Percentiles rank a stretch among this genome's conserved stretches.
These are phyloP conservation scores for Talaromyces sp. DNA, from an alignment of 2,329 filamentous ascomycete species.

Conservation along the genomic window DNA sequence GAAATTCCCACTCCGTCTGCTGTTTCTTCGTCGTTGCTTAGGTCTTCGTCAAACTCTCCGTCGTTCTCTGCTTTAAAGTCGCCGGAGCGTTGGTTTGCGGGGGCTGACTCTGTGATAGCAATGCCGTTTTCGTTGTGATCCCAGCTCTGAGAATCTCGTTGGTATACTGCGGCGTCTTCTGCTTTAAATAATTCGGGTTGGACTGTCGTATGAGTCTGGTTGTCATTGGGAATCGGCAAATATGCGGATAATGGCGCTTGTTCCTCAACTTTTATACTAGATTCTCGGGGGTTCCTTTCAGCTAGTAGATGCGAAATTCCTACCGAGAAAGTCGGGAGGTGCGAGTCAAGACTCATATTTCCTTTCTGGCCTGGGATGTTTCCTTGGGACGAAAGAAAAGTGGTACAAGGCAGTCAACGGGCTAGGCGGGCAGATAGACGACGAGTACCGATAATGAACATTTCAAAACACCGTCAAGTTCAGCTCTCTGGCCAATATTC, in stretches of 20 bases:
- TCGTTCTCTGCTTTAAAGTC: slow-evolving; percentile 1
- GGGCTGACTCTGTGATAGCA: neutral
- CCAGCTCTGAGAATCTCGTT: neutral
- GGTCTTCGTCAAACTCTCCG: slow-evolving; percentile 8
- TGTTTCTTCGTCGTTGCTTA: slow-evolving; percentile 11
- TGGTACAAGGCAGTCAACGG: slow-evolving; percentile 9
- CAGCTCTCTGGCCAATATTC: neutral
- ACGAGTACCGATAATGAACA: slow-evolving; percentile 10
- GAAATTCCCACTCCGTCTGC: slow-evolving; percentile 14
- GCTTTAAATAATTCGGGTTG: neutral
- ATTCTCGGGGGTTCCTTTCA: neutral
- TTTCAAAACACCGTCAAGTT: slow-evolving; percentile 2
- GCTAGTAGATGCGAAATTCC: neutral
- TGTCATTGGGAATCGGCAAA: neutral
- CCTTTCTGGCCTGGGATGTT: neutral
- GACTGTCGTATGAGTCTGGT: neutral
- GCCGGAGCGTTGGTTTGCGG: neutral
- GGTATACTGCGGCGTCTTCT: neutral
- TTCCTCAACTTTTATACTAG: neutral
- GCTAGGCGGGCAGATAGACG: slow-evolving; percentile 7
- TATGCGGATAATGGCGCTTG: neutral
- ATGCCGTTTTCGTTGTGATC: neutral
- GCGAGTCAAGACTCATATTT: slow-evolving; percentile 7
- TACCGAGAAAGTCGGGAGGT: neutral
- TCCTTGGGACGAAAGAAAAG: neutral